Evolutionary conservation across 805 yeast genomes (phyloP).

Genomic region (Blastobotrys mokoenaii): DNA sequence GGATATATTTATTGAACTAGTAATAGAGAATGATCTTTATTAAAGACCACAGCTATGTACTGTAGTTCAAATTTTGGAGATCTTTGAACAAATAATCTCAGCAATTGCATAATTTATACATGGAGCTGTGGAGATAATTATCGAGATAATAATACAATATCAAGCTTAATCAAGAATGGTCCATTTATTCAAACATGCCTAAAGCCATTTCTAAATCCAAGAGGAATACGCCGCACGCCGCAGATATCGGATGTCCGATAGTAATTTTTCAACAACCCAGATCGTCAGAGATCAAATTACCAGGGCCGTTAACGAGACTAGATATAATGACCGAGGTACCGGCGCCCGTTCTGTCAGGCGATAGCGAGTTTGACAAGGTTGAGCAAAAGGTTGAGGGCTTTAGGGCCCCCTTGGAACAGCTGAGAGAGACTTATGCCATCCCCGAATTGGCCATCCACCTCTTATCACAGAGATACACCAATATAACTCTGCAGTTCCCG

Average conservation of each 20-base stretch:
- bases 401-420: conserved; percentile 17
- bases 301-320: too few species aligned
- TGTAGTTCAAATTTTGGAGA: too few species aligned
- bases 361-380: conserved; percentile 55
- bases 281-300: not conserved
- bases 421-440: conserved; percentile 49
- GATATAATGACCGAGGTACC: conserved; percentile 19
- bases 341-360: conserved; percentile 71
- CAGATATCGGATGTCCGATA: not conserved
- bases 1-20: not conserved
- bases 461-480: conserved; percentile 31
- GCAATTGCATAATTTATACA: too few species aligned
- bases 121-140: too few species aligned
- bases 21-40: too few species aligned
- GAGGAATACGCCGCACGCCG: conserved; percentile 1
- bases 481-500: conserved; percentile 84
- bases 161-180: too few species aligned
- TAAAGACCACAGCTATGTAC: too few species aligned
- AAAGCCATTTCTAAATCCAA: too few species aligned
- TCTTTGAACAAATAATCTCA: too few species aligned
- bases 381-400: not conserved
- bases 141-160: too few species aligned
- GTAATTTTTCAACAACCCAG: not conserved
- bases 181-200: too few species aligned
- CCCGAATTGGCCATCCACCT: conserved; percentile 39